These are phyloP conservation scores for Lavandula angustifolia DNA, from an alignment of 257 asterid genomes.

Conservation along the genomic window DNA sequence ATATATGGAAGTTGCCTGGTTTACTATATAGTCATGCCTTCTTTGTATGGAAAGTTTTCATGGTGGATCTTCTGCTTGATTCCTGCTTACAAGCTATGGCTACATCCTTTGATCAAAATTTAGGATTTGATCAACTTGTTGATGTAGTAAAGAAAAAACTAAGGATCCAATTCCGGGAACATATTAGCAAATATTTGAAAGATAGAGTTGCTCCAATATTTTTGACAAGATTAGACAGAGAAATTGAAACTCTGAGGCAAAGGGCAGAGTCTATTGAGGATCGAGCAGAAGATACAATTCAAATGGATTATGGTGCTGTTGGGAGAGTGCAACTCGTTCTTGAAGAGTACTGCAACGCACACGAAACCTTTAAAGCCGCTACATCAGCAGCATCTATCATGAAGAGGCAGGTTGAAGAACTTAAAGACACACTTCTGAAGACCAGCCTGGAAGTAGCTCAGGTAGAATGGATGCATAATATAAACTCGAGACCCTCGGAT, in stretches of 20 bases:
- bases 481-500: conserved; percentile 60
- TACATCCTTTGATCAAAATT: conserved; percentile 69
- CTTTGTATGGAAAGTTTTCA: conserved; percentile 82
- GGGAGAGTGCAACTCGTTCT: conserved; percentile 68
- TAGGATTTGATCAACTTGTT: conserved; percentile 86
- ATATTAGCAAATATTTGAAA: conserved; percentile 70
- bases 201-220: conserved; percentile 73
- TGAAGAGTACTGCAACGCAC: conserved; percentile 86
- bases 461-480: conserved; percentile 91
- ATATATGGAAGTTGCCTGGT: conserved; percentile 79
- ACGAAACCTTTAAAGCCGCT: conserved; percentile 89
- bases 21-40: conserved; percentile 57
- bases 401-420: conserved; percentile 77
- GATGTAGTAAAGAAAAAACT: conserved; percentile 68
- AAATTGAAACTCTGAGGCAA: conserved; percentile 58
- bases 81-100: conserved; percentile 73
- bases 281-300: conserved; percentile 42
- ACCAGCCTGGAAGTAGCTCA: conserved; percentile 79
- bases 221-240: conserved; percentile 61
- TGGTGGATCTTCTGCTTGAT: conserved; percentile 84
- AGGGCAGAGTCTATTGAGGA: conserved; percentile 48
- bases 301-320: conserved; percentile 44
- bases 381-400: conserved; percentile 74
- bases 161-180: conserved; percentile 68
- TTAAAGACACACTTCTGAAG: conserved; percentile 74